phyloP scores from a whole-genome alignment of 1,284 basidiomycete genomes.

The Uromyces viciae-fabae region DNA sequence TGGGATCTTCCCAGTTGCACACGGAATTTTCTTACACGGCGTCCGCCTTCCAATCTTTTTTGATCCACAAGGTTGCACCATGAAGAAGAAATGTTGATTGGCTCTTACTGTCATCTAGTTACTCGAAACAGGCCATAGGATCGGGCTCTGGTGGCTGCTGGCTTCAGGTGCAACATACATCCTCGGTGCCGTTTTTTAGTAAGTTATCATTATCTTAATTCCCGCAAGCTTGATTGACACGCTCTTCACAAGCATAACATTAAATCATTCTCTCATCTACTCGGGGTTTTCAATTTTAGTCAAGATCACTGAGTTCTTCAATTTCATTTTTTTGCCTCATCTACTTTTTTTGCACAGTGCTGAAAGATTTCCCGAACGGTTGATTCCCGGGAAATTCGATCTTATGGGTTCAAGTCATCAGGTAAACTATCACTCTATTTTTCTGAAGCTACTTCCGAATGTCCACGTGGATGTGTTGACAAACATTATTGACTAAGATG shows the following conservation, averaged over 20 bases:
- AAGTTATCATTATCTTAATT: no score
- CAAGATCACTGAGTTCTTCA: neutral
- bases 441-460: neutral
- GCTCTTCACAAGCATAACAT: no score
- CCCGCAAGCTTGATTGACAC: no score
- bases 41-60: conserved; percentile 15
- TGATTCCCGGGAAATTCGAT: conserved; percentile 75
- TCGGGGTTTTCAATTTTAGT: neutral
- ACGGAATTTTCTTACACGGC: conserved; percentile 61
- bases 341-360: conserved; percentile 58
- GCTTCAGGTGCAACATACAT: conserved; percentile 70
- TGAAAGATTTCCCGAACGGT: conserved; percentile 73
- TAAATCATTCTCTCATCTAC: conserved; percentile 47
- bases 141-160: conserved; percentile 70
- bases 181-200: conserved; percentile 69
- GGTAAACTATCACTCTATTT: conserved; percentile 37
- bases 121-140: conserved; percentile 61
- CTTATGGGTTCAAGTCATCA: conserved; percentile 71
- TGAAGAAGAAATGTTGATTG: neutral
- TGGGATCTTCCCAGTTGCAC: conserved; percentile 68
- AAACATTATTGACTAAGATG: neutral
- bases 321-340: conserved; percentile 48
- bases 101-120: conserved; percentile 57
- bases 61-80: neutral
- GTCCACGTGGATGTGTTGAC: neutral